Conservation (phyloP, 139 green algal species). For the Tetradesmus obliquus region DNA sequence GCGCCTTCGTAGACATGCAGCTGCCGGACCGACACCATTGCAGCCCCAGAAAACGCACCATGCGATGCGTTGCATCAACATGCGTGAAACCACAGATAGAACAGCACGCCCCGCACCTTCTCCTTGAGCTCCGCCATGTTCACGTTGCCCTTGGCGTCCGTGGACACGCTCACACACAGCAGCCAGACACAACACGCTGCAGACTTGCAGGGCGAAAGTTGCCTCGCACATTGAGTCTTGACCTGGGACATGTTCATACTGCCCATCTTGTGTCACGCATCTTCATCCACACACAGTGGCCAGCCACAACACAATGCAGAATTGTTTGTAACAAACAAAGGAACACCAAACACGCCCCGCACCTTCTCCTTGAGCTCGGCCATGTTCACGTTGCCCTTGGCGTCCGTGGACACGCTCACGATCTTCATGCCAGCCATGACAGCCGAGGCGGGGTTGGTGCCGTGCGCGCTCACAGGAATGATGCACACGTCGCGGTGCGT, state of each 20-base stretch:
- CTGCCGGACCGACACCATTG: background rate
- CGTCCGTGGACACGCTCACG: constrained; percentile 88
- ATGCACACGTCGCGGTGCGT: constrained; percentile 97
- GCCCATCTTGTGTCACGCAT: background rate
- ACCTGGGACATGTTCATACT: background rate
- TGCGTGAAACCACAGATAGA: background rate
- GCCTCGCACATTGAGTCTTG: too few relatives aligned
- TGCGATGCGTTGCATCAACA: too few relatives aligned
- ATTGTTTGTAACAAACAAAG: background rate
- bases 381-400: constrained; percentile 95
- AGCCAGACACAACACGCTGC: background rate
- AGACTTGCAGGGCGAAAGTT: too few relatives aligned
- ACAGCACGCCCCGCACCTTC: constrained; percentile 55
- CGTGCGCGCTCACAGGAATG: constrained; percentile 97
- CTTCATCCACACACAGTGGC: background rate
- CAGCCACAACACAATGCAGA: background rate
- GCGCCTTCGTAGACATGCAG: constrained; percentile 56
- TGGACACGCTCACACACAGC: constrained; percentile 76
- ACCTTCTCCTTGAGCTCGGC: constrained; percentile 87
- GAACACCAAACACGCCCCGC: background rate
- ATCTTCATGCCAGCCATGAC: constrained; percentile 99
- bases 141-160: constrained; percentile 91
- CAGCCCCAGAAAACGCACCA: too few relatives aligned
- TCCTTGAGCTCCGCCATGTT: constrained; percentile 91
- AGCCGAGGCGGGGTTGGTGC: constrained; percentile 98